Percentiles rank a stretch among this genome's conserved stretches.
Conservation (phyloP, 139 green algal species). For the Penium margaritaceum region DNA sequence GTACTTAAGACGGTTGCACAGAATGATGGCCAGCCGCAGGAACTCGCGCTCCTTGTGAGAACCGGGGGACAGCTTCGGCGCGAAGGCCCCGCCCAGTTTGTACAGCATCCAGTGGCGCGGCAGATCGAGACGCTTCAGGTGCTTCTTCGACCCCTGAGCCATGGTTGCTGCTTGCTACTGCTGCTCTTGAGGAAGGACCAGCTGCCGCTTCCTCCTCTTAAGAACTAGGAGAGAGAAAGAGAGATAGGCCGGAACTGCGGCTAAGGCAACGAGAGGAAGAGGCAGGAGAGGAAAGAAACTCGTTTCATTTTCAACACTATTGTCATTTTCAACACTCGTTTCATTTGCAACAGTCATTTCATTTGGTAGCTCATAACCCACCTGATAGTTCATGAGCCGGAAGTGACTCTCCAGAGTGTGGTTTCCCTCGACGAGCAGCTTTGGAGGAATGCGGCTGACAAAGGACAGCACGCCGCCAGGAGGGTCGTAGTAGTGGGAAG, state of each 20-base stretch:
- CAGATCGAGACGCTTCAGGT: conserved; percentile 96
- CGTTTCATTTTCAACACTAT: too few species aligned
- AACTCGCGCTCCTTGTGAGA: conserved; percentile 98
- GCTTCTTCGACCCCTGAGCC: conserved; percentile 82
- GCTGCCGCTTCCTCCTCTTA: too few species aligned
- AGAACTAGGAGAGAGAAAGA: too few species aligned
- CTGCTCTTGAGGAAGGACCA: too few species aligned
- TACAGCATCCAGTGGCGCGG: conserved; percentile 98
- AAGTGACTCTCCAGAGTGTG: conserved; percentile 57
- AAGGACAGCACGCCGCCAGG: conserved; percentile 2
- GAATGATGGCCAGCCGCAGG: conserved; percentile 88
- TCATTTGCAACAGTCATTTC: background rate
- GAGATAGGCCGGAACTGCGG: too few species aligned
- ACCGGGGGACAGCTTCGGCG: conserved; percentile 85
- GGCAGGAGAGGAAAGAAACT: too few species aligned
- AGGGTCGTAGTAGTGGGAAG: conserved; percentile 65
- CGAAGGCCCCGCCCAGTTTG: conserved; percentile 98
- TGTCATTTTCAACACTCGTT: too few species aligned
- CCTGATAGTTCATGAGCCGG: conserved; percentile 69
- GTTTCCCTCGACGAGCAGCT: conserved; percentile 16
- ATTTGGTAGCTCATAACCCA: conserved; percentile 24
- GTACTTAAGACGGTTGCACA: conserved; percentile 99
- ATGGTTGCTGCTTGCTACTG: too few species aligned
- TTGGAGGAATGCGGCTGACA: conserved; percentile 24
- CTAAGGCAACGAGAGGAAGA: too few species aligned